Evolutionary conservation across 305 asterid species (phyloP), one percentile per base, ranked within the genome.

Genomic region (Plantago lanceolata): DNA sequence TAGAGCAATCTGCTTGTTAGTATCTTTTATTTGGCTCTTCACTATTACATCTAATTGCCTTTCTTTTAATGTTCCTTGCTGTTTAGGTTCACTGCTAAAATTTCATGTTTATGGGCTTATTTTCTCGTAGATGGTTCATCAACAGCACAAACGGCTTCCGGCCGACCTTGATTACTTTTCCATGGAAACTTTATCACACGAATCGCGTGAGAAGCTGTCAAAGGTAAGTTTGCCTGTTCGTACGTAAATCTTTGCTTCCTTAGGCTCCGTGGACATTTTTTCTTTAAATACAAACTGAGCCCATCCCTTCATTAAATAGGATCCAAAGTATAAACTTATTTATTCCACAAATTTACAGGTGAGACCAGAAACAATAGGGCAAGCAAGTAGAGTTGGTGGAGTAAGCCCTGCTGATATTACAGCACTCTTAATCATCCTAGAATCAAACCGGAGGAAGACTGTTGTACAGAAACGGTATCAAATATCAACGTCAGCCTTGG

Each of bases 311-410:
- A 11, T 40, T 40, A 15, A 11, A 11, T 9, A 40, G 2, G 11
- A 40, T 40, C 45, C 45, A 12, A 40, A 40, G 45, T 16, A 14
- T 29, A 3, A 24, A 7, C 48, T 57, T 53, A 26, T 62, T 58
- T 48, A 37, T 59, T 48, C 47, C 63, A 8, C 20, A 37, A 47
- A 63, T 64, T 21, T 55, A 37, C 84, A 90, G 99, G 95, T 93
- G 57, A 84, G 97, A 80, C 99, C 99, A 26, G 90, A 87, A 77
- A 93, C 99, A 33, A 78, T 93, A 44, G 99, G 99, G 58, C 99
- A 93, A 79, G 99, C 99, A 24, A 83, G 96, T 75, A 84, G 99
- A 81, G 96, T 93, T 40, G 99, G 99, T 61, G 99, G 97, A 54
- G 96, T 93, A 29, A 93, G 87, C 79, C 99, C 99, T 66, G 99